Evolutionary conservation across 2,329 filamentous ascomycete genomes (phyloP).

Genomic region (Raffaelea albimanens): DNA sequence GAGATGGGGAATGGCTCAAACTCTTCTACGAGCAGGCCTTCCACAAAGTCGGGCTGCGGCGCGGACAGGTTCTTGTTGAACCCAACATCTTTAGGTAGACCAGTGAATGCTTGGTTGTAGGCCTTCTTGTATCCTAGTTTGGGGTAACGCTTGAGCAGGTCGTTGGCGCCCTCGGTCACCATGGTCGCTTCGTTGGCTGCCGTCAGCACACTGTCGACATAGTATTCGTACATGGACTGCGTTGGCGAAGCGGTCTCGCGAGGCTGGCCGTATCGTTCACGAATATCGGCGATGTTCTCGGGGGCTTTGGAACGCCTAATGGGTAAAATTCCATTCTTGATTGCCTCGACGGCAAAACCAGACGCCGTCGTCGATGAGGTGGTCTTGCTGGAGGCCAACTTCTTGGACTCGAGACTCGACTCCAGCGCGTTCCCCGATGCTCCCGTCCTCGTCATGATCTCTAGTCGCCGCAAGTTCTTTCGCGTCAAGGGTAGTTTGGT

Average conservation of each 20-base stretch:
- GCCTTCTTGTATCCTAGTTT: slow-evolving; percentile 1
- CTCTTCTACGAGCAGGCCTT: slow-evolving; percentile 14
- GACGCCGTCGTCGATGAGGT: slow-evolving; percentile 5
- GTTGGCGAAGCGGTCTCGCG: slow-evolving; percentile 10
- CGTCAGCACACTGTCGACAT: slow-evolving; percentile 5
- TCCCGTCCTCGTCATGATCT: no score
- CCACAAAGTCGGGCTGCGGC: slow-evolving; percentile 19
- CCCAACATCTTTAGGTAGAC: slow-evolving; percentile 16
- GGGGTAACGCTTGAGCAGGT: slow-evolving; percentile 13
- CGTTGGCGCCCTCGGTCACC: slow-evolving; percentile 7
- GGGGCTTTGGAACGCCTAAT: slow-evolving; percentile 10
- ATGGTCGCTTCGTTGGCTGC: slow-evolving; percentile 13
- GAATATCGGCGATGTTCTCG: slow-evolving; percentile 10
- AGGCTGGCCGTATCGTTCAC: slow-evolving; percentile 3
- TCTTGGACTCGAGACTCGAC: background rate
- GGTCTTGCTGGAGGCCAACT: background rate
- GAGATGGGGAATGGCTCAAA: slow-evolving; percentile 8
- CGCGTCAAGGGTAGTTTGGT: no score
- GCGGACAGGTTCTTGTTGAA: slow-evolving; percentile 18
- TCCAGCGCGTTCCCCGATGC: no score
- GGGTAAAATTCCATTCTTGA: slow-evolving; percentile 9
- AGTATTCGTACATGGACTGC: slow-evolving; percentile 9
- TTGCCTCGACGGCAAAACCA: slow-evolving; percentile 7
- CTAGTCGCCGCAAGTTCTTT: no score
- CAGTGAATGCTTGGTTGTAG: slow-evolving; percentile 13